These are phyloP conservation scores for Bruguiera gymnorhiza DNA, from an alignment of 345 rosid genomes.

Conservation along the genomic window DNA sequence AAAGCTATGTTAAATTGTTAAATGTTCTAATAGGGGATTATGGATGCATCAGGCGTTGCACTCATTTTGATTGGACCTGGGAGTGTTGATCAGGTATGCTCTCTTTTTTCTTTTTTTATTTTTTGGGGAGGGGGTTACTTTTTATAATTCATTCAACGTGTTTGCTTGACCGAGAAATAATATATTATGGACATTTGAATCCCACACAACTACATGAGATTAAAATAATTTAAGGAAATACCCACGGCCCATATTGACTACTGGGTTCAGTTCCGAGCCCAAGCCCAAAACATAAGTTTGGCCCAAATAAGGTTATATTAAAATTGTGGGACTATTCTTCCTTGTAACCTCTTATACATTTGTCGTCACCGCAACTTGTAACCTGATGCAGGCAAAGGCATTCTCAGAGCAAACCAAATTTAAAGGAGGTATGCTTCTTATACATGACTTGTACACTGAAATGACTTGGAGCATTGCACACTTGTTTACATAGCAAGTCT, in stretches of 20 bases:
- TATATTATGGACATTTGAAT: too few species aligned
- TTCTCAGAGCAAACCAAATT: slow-evolving; percentile 82
- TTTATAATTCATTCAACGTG: neutral
- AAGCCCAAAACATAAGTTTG: too few species aligned
- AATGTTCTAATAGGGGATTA: slow-evolving; percentile 48
- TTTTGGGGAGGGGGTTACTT: neutral
- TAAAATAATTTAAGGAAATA: too few species aligned
- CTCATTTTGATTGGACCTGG: slow-evolving; percentile 88
- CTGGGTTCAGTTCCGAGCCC: too few species aligned
- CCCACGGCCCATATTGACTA: too few species aligned
- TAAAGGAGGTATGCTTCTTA: slow-evolving; percentile 61
- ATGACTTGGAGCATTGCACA: neutral
- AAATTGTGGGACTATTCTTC: neutral
- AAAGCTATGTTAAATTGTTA: too few species aligned
- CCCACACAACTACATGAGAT: too few species aligned
- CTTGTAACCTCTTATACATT: neutral
- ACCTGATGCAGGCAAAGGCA: slow-evolving; percentile 65
- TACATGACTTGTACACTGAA: neutral
- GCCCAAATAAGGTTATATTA: too few species aligned
- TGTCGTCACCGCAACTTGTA: slow-evolving; percentile 9
- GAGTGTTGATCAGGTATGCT: slow-evolving; percentile 54
- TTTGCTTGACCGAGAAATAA: too few species aligned
- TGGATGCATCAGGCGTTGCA: slow-evolving; percentile 78
- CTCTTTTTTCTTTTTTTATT: neutral
- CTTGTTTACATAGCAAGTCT: too few species aligned